These are phyloP conservation scores for Ammopiptanthus mongolicus DNA, from an alignment of 306 rosid species.

Conservation along the genomic window DNA sequence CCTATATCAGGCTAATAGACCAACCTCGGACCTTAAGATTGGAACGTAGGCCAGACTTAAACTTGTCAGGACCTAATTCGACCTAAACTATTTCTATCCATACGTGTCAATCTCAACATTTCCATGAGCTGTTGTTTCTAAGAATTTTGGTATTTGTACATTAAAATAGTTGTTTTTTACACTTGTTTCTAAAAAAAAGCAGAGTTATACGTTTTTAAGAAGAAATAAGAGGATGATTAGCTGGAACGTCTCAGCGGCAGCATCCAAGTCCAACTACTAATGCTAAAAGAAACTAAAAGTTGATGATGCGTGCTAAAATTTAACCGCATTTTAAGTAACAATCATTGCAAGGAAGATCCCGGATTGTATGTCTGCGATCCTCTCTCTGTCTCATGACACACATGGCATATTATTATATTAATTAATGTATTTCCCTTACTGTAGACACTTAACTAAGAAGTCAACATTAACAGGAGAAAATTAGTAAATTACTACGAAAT, in stretches of 20 bases:
- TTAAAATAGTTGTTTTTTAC: too few relatives aligned
- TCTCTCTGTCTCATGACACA: slow-evolving; percentile 18
- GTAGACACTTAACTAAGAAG: not conserved
- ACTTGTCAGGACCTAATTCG: too few relatives aligned
- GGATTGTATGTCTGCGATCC: not conserved
- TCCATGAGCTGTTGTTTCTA: not conserved
- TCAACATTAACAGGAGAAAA: slow-evolving; percentile 5
- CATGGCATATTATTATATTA: slow-evolving; percentile 19
- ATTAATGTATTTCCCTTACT: not conserved
- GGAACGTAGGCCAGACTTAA: too few relatives aligned
- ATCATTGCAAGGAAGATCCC: not conserved
- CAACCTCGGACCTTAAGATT: too few relatives aligned
- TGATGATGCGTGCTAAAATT: not conserved
- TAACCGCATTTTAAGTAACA: not conserved
- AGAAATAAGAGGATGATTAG: not conserved
- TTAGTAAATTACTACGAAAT: not conserved
- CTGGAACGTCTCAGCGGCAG: not conserved
- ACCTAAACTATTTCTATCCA: too few relatives aligned
- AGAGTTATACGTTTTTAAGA: not conserved
- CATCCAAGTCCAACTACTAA: slow-evolving; percentile 5
- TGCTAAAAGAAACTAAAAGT: not conserved
- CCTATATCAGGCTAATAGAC: too few relatives aligned
- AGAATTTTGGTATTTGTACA: too few relatives aligned
- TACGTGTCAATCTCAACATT: not conserved
- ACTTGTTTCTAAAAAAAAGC: too few relatives aligned